Conservation (phyloP, 306 rosid species). For the Glycyrrhiza uralensis region DNA sequence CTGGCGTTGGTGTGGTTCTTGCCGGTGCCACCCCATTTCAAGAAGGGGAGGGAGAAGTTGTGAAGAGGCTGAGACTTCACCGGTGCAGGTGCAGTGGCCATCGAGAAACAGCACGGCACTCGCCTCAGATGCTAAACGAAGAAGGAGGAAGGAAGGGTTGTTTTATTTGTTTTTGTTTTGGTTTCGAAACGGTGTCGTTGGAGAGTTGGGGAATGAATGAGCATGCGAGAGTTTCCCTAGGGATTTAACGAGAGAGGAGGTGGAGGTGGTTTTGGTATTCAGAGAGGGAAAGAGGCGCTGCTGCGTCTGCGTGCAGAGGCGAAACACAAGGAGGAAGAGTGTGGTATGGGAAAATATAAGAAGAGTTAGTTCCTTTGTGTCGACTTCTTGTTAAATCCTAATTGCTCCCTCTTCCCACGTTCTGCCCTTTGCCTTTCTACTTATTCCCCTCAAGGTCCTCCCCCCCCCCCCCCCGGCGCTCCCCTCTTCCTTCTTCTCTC, state of each 20-base stretch:
- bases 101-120: not conserved
- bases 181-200: not conserved
- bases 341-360: too few relatives aligned
- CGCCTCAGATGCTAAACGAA: not conserved
- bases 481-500: too few relatives aligned
- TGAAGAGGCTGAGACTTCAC: constrained; percentile 85
- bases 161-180: not conserved
- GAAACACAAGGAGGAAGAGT: not conserved
- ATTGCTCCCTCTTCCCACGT: not conserved
- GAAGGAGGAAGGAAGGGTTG: not conserved
- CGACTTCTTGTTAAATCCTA: not conserved
- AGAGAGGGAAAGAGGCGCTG: not conserved
- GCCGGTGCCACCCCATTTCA: constrained; percentile 76
- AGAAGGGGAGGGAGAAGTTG: constrained; percentile 72
- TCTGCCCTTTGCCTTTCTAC: not conserved
- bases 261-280: not conserved
- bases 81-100: constrained; percentile 75
- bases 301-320: not conserved
- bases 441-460: not conserved
- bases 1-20: constrained; percentile 50
- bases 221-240: not conserved
- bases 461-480: not conserved
- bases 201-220: not conserved
- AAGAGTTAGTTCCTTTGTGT: too few relatives aligned
- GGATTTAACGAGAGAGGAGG: not conserved